Base-by-base conservation (phyloP, 2,329 filamentous ascomycete species). In the Ophidiomyces ophidiicola region DNA sequence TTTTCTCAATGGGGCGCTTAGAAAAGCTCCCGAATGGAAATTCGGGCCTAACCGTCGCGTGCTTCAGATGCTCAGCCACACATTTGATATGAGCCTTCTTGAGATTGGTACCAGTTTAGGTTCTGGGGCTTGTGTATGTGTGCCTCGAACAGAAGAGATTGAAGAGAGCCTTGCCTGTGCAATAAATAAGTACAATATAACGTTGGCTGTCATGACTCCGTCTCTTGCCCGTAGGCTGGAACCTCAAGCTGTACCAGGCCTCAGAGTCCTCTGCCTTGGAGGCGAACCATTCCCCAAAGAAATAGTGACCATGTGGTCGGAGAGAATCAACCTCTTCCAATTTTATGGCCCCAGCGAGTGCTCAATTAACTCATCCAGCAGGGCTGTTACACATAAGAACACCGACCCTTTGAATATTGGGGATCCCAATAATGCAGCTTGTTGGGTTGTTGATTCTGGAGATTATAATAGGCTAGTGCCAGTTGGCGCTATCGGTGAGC, bases 181-280 rank as follows among this genome's bases (percentile, higher is more conserved):
- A 0, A 54, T 51, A 4, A 48, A 60, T 31, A 39, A 53, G 0
- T 63, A 68, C 56, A 53, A 62, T 4, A 62, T 66, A 12, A 66
- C 60, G n/a, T 66, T 61, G 63, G 65, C 61, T 1, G 69, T 72
- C 49, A 64, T 76, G 54, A 67, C 63, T 1, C 62, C 63, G 0
- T 63, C 60, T 0, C 25, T 64, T 1, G 59, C 60, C 1, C 39
- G 43, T 10, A 46, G 39, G 1, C 43, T 67, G 3, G 41, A 56
- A 7, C 53, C 55, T 1, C 32, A 44, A 4, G 50, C 57, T 4
- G 60, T 53, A 35, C 53, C 50, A 2, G 42, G 46, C 5, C 43
- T 64, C 2, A 50, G 50, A 11, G 47, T 42, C 28, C 38, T 65
- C 5, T 59, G 60, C 39, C 45, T 66, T 2, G 61, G 57, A 1